These are phyloP conservation scores for Galerina marginata DNA, from an alignment of 768 basidiomycete species.

Conservation along the genomic window DNA sequence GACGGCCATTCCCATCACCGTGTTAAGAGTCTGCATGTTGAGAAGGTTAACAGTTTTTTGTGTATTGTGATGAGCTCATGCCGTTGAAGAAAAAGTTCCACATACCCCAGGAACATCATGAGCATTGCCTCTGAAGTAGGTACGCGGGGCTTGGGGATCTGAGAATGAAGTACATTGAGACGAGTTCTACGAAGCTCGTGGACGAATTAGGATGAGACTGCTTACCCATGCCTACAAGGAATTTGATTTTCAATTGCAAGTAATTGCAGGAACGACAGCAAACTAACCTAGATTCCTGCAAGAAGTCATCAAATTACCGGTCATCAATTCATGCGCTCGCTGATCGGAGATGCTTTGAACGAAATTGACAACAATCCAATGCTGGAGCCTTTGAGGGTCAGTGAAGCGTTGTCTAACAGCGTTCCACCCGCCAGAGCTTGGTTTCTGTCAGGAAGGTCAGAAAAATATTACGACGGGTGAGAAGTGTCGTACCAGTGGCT, in stretches of 20 bases:
- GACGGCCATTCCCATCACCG: neutral
- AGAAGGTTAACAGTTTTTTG: neutral
- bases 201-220: no score
- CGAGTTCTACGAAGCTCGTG: no score
- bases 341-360: neutral
- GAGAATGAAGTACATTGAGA: no score
- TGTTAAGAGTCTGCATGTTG: neutral
- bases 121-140: neutral
- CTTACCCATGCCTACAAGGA: slow-evolving; percentile 20
- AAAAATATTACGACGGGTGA: neutral
- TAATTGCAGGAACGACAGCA: neutral
- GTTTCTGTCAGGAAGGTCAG: neutral
- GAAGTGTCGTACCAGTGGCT: neutral
- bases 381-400: slow-evolving; percentile 1
- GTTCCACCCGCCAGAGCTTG: slow-evolving; percentile 27
- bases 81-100: neutral
- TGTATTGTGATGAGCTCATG: neutral
- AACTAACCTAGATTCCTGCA: slow-evolving; percentile 22
- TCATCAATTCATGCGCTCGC: neutral
- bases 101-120: neutral
- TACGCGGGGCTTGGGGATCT: no score
- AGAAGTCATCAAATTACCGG: slow-evolving; percentile 7
- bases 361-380: slow-evolving; percentile 26
- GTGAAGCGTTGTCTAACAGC: slow-evolving; percentile 17
- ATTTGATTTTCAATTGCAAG: neutral